phyloP scores from a whole-genome alignment of 768 basidiomycete species.

The Xerocomellus intermedius region DNA sequence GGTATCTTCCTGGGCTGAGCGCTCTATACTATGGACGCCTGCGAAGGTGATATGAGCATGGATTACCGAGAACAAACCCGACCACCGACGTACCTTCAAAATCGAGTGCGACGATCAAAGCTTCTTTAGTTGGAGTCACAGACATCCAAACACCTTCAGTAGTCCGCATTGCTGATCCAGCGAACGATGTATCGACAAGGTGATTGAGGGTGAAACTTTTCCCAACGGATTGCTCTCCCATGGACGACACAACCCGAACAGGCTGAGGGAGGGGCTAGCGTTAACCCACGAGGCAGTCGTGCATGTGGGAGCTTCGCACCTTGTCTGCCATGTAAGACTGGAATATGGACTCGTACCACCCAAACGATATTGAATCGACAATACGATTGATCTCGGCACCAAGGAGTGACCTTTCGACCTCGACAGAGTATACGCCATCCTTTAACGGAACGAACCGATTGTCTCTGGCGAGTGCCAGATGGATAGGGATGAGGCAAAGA shows the following conservation, averaged over 20 bases:
- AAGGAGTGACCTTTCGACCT: constrained; percentile 51
- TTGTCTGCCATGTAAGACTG: constrained; percentile 60
- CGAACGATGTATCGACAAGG: constrained; percentile 60
- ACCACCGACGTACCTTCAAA: constrained; percentile 49
- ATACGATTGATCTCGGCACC: constrained; percentile 58
- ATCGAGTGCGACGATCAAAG: constrained; percentile 58
- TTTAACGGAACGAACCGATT: constrained; percentile 62
- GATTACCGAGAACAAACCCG: not conserved
- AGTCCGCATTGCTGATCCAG: constrained; percentile 63
- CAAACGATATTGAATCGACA: constrained; percentile 54
- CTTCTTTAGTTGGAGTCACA: constrained; percentile 55
- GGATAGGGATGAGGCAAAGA: constrained; percentile 63
- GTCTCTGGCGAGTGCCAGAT: constrained; percentile 56
- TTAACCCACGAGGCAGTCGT: not conserved
- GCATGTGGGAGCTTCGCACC: constrained; percentile 26
- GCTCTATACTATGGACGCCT: constrained; percentile 65
- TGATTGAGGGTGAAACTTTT: constrained; percentile 60
- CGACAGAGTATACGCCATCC: constrained; percentile 49
- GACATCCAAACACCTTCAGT: constrained; percentile 70
- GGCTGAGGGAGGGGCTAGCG: constrained; percentile 35
- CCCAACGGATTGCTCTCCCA: constrained; percentile 67
- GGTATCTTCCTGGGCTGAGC: constrained; percentile 63
- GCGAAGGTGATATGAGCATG: not conserved
- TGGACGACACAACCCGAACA: constrained; percentile 63
- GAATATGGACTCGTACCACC: constrained; percentile 66